These are phyloP conservation scores for Fagopyrum tataricum DNA, from an alignment of 148 eudicot genomes.

Conservation along the genomic window DNA sequence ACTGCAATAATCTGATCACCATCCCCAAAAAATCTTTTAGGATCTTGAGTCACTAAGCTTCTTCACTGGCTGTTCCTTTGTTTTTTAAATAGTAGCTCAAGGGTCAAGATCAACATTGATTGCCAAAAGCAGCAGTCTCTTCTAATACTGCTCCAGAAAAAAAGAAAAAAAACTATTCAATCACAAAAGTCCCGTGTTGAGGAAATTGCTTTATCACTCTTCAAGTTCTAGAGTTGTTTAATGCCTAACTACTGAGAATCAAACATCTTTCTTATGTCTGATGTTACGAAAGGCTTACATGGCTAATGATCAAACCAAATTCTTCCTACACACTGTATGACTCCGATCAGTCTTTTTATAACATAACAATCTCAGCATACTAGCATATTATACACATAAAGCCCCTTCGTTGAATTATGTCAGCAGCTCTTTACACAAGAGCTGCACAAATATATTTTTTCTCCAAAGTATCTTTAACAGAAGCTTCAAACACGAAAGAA, in stretches of 20 bases:
- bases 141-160: background rate
- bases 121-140: background rate
- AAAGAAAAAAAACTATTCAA: background rate
- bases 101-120: background rate
- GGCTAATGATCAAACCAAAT: background rate
- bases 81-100: background rate
- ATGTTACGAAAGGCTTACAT: background rate
- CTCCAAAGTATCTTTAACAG: background rate
- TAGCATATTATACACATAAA: background rate
- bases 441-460: background rate
- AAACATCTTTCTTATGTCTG: background rate
- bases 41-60: background rate
- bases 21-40: background rate
- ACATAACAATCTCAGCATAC: background rate
- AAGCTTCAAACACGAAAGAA: background rate
- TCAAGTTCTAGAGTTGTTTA: background rate
- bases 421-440: conserved; percentile 3
- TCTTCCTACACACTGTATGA: background rate
- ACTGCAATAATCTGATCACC: background rate
- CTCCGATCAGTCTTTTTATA: background rate
- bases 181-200: background rate
- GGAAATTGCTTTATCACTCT: background rate
- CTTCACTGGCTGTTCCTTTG: background rate
- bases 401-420: background rate
- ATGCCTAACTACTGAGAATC: background rate